Evolutionary conservation across 441 rosid genomes (phyloP).

Genomic region (Jatropha multifida): DNA sequence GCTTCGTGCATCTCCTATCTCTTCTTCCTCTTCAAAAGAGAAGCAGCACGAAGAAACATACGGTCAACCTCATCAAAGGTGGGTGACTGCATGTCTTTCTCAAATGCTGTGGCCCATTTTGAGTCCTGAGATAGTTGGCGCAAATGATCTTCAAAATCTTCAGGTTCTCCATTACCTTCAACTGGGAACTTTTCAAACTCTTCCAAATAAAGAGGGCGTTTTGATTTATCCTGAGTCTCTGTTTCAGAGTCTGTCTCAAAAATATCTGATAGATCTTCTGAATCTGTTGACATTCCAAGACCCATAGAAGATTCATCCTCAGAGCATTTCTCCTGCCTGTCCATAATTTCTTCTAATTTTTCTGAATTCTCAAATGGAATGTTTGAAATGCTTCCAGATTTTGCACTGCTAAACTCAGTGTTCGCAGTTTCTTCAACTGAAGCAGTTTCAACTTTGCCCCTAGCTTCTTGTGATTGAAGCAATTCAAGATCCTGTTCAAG

Average conservation of each 20-base stretch:
- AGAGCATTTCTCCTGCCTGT: slow-evolving; percentile 39
- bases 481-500: slow-evolving; percentile 85
- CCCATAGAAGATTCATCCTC: slow-evolving; percentile 48
- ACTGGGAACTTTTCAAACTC: slow-evolving; percentile 70
- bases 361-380: slow-evolving; percentile 34
- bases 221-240: slow-evolving; percentile 44
- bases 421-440: slow-evolving; percentile 28
- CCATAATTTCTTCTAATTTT: slow-evolving; percentile 55
- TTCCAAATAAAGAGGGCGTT: slow-evolving; percentile 61
- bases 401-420: slow-evolving; percentile 11
- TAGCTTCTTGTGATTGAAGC: slow-evolving; percentile 55
- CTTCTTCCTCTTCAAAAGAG: slow-evolving; percentile 64
- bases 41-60: slow-evolving; percentile 83
- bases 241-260: slow-evolving; percentile 77
- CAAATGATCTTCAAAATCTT: slow-evolving; percentile 55
- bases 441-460: slow-evolving; percentile 26
- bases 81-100: slow-evolving; percentile 42
- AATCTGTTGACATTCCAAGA: slow-evolving; percentile 48
- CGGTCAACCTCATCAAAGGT: slow-evolving; percentile 77
- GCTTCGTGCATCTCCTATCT: slow-evolving; percentile 25
- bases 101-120: slow-evolving; percentile 26
- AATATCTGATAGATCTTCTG: slow-evolving; percentile 79
- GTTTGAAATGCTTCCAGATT: slow-evolving; percentile 26
- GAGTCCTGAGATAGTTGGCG: slow-evolving; percentile 37
- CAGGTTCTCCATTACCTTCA: slow-evolving; percentile 40